Evolutionary conservation across 1,139 yeast genomes (phyloP), one percentile per base, ranked within the genome.

Genomic region (Pichia sp.): DNA sequence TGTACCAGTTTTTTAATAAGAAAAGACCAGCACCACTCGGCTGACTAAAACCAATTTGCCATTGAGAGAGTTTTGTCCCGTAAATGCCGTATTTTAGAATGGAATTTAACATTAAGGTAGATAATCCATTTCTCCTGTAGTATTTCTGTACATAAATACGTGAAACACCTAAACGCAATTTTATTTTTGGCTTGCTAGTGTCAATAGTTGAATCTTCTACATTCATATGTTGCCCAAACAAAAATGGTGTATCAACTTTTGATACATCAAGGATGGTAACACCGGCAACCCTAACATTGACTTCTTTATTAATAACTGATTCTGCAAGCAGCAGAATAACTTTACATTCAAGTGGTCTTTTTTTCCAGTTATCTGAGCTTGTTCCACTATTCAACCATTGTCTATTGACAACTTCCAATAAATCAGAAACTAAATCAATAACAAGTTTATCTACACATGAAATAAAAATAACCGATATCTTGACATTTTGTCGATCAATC

Each of bases 11-110:
- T 42, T 58, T 60, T 0, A 89, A 85, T 36, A 84, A 67, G 42
- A 69, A 64, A 2, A 78, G 76, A 0, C 92, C 92, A 35, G 73
- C 68, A 38, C 70, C 73, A 54, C 85, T 79, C 0, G 90, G 90
- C 61, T 84, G 92, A 48, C 88, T 81, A 74, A 86, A 84, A 0
- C 80, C 85, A 2, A 83, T 65, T 47, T 77, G 72, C 5, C 50
- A 51, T 47, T 63, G 71, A 1, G 62, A 62, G 15, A 83, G 57
- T 0, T 32, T 50, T 40, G 75, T 57, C 0, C 89, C 89, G 58
- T 80, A 82, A 3, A 82, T 63, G 37, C 77, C 68, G 44, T 74
- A 58, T 1, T 59, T 56, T 40, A 70, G 58, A 0, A 78, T 74
- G 2, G 68, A 59, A 3, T 71, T 59, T 8, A 84, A 63, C 46